Evolutionary conservation across 768 basidiomycete genomes (phyloP).

Genomic region (Termitomyces sp.): DNA sequence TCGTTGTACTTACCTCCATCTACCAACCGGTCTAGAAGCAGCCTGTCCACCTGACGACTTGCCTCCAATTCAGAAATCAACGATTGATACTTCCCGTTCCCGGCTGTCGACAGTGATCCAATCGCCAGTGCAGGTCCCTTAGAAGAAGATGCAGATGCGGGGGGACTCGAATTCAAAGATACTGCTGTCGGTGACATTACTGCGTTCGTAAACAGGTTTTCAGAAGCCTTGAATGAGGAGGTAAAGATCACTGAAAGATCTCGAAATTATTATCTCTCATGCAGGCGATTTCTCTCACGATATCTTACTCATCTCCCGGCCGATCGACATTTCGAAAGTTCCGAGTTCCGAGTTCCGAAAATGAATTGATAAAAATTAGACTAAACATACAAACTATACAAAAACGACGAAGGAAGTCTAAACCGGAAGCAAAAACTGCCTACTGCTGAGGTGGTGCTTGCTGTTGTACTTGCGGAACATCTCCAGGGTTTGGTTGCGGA

Average conservation of each 20-base stretch:
- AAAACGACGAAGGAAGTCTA: not conserved
- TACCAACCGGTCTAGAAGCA: constrained; percentile 77
- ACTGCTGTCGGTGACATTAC: constrained; percentile 63
- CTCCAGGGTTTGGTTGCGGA: constrained; percentile 30
- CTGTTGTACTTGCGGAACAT: constrained; percentile 28
- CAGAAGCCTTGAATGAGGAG: not conserved
- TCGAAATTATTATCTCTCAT: not conserved
- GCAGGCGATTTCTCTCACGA: not conserved
- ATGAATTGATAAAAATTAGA: not conserved
- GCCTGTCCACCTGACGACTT: constrained; percentile 58
- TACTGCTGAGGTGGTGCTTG: constrained; percentile 7
- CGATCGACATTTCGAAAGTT: not conserved
- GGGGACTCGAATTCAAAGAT: constrained; percentile 21
- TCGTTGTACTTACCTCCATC: constrained; percentile 75
- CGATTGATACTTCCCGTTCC: constrained; percentile 74
- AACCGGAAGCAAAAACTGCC: not conserved
- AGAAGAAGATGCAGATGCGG: constrained; percentile 14
- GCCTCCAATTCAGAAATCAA: constrained; percentile 56
- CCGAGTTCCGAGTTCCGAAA: not conserved
- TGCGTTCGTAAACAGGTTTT: not conserved
- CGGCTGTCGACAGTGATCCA: constrained; percentile 73
- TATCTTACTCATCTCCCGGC: constrained; percentile 9
- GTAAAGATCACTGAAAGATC: not conserved
- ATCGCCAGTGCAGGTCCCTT: constrained; percentile 63
- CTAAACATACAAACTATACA: not conserved